Percentiles rank a stretch among this genome's conserved stretches.
Conservation (phyloP, 345 rosid genomes). For the Psidium guajava region DNA sequence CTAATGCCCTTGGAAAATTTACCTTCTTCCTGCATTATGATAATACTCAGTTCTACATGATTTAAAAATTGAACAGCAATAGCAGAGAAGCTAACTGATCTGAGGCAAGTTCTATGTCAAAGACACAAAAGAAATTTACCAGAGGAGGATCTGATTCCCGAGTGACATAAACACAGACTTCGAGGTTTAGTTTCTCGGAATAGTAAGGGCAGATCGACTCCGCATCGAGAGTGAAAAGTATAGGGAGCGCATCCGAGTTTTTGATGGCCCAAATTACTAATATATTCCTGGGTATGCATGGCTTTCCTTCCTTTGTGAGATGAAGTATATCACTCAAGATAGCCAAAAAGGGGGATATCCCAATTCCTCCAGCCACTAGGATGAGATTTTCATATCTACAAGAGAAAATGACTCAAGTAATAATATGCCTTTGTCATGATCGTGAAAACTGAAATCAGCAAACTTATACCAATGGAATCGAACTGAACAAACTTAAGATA, state of each 20-base stretch:
- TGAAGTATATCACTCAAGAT: conserved; percentile 72
- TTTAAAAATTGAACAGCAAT: background rate
- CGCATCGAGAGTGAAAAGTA: conserved; percentile 47
- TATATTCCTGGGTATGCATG: conserved; percentile 55
- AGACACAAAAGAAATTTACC: conserved; percentile 20
- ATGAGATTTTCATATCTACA: conserved; percentile 73
- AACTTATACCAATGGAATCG: background rate
- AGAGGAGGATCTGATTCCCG: conserved; percentile 59
- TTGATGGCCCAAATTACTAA: conserved; percentile 80
- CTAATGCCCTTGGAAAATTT: conserved; percentile 7
- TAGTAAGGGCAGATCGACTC: conserved; percentile 51
- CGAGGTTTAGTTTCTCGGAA: conserved; percentile 42
- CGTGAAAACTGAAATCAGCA: background rate
- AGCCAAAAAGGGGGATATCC: conserved; percentile 86
- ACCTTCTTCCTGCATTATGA: conserved; percentile 68
- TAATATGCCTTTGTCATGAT: background rate
- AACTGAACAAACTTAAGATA: background rate
- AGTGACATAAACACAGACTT: conserved; percentile 51
- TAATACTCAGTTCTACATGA: background rate
- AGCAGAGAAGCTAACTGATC: background rate
- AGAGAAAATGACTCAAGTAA: background rate
- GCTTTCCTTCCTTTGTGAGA: conserved; percentile 44
- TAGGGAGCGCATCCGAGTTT: conserved; percentile 66
- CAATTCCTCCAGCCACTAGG: conserved; percentile 89
- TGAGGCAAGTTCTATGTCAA: background rate